phyloP scores from a whole-genome alignment of 176 grass and related monocot genomes.

The Elymus sibiricus region DNA sequence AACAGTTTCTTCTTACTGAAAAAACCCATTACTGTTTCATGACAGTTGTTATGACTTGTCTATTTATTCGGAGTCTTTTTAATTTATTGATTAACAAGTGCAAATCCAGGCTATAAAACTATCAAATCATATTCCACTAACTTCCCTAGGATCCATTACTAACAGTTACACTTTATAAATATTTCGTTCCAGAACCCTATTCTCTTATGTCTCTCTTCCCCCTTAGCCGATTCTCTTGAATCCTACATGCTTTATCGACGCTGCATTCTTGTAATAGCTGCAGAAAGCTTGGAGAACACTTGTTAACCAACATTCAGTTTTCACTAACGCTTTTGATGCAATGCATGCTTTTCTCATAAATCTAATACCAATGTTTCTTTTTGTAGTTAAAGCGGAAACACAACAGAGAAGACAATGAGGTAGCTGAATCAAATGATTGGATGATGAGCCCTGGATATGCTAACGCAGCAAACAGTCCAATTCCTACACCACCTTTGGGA shows the following conservation, averaged over 20 bases:
- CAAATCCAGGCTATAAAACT: not conserved
- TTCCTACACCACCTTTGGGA: constrained; percentile 57
- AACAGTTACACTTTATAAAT: not conserved
- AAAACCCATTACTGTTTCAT: not conserved
- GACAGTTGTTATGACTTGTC: not conserved
- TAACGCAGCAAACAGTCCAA: constrained; percentile 32
- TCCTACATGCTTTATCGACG: not conserved
- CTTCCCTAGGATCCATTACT: not conserved
- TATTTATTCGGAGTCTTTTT: not conserved
- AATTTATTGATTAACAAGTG: not conserved
- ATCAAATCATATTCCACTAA: not conserved
- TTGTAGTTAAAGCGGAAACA: constrained; percentile 62
- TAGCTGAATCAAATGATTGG: constrained; percentile 52
- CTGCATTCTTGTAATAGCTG: not conserved
- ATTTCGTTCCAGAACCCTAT: not conserved
- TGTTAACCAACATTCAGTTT: not conserved
- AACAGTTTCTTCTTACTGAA: not conserved
- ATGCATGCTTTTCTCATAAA: not conserved
- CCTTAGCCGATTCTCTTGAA: not conserved
- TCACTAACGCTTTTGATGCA: not conserved
- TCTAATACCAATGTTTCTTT: constrained; percentile 7
- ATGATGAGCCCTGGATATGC: constrained; percentile 59
- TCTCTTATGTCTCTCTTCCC: not conserved
- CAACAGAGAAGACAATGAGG: constrained; percentile 38
- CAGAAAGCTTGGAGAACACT: not conserved